Percentiles rank a stretch among this genome's conserved stretches.
These are phyloP conservation scores for Naganishia randhawae DNA, from an alignment of 768 basidiomycete species.

Conservation along the genomic window DNA sequence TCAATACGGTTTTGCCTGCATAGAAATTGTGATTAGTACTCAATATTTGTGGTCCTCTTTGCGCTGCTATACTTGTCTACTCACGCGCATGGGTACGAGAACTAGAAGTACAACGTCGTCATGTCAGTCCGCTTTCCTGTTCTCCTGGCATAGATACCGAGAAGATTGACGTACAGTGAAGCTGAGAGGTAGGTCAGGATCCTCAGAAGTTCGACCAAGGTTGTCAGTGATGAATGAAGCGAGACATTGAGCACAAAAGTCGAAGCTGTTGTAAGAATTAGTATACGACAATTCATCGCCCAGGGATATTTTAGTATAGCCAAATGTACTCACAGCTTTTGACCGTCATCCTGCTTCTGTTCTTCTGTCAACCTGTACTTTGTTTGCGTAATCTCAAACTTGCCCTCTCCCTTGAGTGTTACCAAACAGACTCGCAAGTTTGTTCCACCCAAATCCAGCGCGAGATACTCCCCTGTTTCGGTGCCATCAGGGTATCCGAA, in stretches of 20 bases:
- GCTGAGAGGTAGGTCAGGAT: slow-evolving; percentile 70
- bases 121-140: slow-evolving; percentile 5
- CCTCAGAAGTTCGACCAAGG: slow-evolving; percentile 50
- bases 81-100: slow-evolving; percentile 91
- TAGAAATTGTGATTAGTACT: neutral
- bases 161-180: slow-evolving; percentile 72
- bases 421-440: slow-evolving; percentile 99
- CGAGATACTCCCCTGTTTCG: slow-evolving; percentile 84
- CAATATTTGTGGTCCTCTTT: slow-evolving; percentile 11
- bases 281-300: neutral
- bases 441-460: slow-evolving; percentile 70
- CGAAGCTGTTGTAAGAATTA: slow-evolving; percentile 54
- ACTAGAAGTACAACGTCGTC: slow-evolving; percentile 53
- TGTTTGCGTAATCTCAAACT: slow-evolving; percentile 95
- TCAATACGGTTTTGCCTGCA: slow-evolving; percentile 86
- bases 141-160: neutral
- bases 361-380: slow-evolving; percentile 97
- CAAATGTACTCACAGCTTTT: slow-evolving; percentile 60
- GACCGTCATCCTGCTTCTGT: slow-evolving; percentile 96
- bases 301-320: neutral
- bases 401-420: slow-evolving; percentile 81
- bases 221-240: slow-evolving; percentile 81
- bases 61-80: slow-evolving; percentile 43
- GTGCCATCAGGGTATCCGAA: slow-evolving; percentile 85
- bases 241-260: slow-evolving; percentile 93